These are phyloP conservation scores for Psidium guajava DNA, from an alignment of 345 rosid species.

Conservation along the genomic window DNA sequence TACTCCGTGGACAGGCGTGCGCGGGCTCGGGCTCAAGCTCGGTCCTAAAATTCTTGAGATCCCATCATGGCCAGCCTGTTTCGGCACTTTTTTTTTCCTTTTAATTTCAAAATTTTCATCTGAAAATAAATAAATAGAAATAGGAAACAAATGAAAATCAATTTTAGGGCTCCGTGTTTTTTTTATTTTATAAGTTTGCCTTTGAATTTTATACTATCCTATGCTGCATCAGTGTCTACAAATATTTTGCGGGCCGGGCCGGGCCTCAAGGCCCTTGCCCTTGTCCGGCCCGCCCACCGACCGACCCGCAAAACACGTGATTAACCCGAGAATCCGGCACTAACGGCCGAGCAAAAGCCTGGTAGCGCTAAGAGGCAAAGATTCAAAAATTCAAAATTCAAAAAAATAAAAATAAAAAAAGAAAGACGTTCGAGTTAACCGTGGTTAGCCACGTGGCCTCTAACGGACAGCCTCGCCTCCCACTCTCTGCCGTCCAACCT, in stretches of 20 bases:
- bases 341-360: neutral
- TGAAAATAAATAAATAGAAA: neutral
- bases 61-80: rapidly evolving
- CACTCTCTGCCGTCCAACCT: neutral
- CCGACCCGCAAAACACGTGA: neutral
- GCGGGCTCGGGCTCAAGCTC: neutral
- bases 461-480: neutral
- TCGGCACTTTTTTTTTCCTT: rapidly evolving
- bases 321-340: neutral
- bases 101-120: neutral
- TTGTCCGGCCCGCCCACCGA: neutral
- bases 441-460: neutral
- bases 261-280: neutral
- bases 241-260: neutral
- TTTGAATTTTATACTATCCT: neutral
- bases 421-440: neutral
- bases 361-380: neutral
- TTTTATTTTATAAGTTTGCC: rapidly evolving
- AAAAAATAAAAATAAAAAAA: neutral
- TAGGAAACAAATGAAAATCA: neutral
- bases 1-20: neutral
- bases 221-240: neutral
- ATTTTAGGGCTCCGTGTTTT: neutral
- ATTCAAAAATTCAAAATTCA: neutral
- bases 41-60: neutral